Base-by-base conservation (phyloP, 257 asterid species). In the Linaria vulgaris region DNA sequence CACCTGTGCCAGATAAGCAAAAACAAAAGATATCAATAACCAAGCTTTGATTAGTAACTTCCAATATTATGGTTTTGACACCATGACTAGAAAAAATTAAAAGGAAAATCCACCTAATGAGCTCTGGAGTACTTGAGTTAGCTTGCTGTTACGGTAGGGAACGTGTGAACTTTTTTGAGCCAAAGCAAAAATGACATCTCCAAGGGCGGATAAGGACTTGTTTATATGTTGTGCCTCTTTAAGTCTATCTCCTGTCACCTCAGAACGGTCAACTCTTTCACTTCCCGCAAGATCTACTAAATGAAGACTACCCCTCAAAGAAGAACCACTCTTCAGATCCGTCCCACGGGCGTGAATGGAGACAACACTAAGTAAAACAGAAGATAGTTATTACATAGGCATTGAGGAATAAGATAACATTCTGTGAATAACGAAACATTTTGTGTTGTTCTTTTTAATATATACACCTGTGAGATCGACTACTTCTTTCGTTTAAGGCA, bases 211-310 rank as follows among this genome's bases (percentile, higher is more conserved):
- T 56, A 94, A 70, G 0, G 99, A 94, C 77, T 94, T 94, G 58
- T 94, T 94, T 64, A 94, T 94, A 70, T 90, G 90, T 14, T 90
- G 97, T 22, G 99, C 96, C 75, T 94, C 99, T 75, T 86, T 94
- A 38, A 94, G 81, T 68, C 97, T 80, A 61, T 94, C 99, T 45
- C 99, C 99, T 0, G 95, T 85, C 44, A 90, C 99, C 77, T 94
- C 99, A 6, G 97, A 90, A 22, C 97, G 96, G 74, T 94, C 99
- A 12, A 94, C 86, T 74, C 97, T 80, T 68, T 94, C 99, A 75
- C 99, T 94, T 68, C 99, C 99, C 0, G 99, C 99, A 52, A 94
- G 96, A 80, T 94, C 99, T 69, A 94, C 97, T 61, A 94, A 78
- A 80, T 94, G 97, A 66, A 94, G 99, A 75, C 99, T 94, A 72